Conservation (phyloP, 192 early-diverging fungal genomes). For the Gonapodya sp. region DNA sequence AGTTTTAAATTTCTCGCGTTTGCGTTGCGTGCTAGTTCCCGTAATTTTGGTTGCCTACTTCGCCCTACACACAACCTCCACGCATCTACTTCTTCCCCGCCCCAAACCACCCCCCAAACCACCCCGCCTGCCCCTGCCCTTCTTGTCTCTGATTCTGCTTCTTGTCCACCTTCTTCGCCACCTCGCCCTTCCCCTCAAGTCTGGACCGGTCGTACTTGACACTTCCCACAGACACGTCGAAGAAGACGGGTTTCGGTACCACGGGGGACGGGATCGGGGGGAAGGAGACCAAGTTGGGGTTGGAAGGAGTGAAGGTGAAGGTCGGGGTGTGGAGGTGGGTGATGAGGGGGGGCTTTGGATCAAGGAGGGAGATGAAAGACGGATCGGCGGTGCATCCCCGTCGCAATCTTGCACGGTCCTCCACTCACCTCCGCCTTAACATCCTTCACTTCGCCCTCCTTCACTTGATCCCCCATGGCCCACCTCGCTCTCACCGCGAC, state of each 20-base stretch:
- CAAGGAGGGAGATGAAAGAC: background rate
- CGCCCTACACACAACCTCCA: no score
- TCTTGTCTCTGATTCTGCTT: background rate
- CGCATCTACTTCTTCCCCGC: background rate
- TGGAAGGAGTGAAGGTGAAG: constrained; percentile 21
- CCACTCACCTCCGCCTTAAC: background rate
- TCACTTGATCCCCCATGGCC: background rate
- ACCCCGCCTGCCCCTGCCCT: background rate
- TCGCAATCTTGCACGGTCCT: background rate
- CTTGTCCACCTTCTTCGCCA: background rate
- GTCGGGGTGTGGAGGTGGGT: background rate
- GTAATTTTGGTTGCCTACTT: no score
- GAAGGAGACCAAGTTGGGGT: constrained; percentile 53
- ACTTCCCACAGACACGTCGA: constrained; percentile 64
- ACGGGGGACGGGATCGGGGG: constrained; percentile 44
- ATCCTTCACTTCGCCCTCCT: background rate
- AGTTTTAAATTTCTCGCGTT: no score
- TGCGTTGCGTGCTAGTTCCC: no score
- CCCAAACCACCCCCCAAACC: constrained; percentile 11
- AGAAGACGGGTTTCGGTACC: constrained; percentile 65
- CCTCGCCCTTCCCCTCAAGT: constrained; percentile 17
- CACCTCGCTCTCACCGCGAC: background rate
- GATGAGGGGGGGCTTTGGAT: background rate
- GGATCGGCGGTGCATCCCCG: background rate
- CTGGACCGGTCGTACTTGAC: constrained; percentile 41